Conservation (phyloP, 768 basidiomycete species). For the Phlegmacium glaucopus region DNA sequence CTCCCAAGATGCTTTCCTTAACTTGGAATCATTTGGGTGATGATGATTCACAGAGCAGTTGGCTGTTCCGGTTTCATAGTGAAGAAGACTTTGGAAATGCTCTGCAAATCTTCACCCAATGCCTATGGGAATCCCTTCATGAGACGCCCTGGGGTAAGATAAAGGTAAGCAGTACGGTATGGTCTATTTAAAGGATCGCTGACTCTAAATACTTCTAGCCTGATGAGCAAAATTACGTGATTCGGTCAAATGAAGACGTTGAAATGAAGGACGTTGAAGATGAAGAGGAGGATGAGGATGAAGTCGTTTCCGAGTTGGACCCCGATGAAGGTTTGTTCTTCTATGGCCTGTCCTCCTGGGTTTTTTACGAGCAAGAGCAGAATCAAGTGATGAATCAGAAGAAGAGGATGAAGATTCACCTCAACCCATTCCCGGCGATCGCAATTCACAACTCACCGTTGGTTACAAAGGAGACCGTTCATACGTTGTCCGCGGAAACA, state of each 20-base stretch:
- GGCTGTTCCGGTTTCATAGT: constrained; percentile 73
- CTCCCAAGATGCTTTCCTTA: constrained; percentile 60
- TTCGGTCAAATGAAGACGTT: constrained; percentile 79
- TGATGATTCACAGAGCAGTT: constrained; percentile 61
- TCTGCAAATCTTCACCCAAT: constrained; percentile 60
- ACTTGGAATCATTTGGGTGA: constrained; percentile 82
- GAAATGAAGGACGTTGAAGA: constrained; percentile 81
- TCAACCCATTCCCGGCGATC: constrained; percentile 48
- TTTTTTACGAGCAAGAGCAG: constrained; percentile 19
- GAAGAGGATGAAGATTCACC: constrained; percentile 44
- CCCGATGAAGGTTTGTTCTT: constrained; percentile 50
- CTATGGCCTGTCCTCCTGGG: not conserved
- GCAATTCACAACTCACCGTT: constrained; percentile 87
- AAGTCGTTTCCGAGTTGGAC: constrained; percentile 66
- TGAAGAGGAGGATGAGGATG: constrained; percentile 78
- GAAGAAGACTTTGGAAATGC: constrained; percentile 57
- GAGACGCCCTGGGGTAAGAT: constrained; percentile 72
- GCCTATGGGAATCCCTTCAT: constrained; percentile 80
- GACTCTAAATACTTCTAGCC: constrained; percentile 33
- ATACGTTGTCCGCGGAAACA: constrained; percentile 88
- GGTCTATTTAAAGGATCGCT: not conserved
- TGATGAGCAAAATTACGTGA: constrained; percentile 86
- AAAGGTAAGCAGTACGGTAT: constrained; percentile 53
- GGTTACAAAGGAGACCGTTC: constrained; percentile 96
- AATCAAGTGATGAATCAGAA: constrained; percentile 39